These are phyloP conservation scores for Sordariomycetes sp. DNA, from an alignment of 2,329 filamentous ascomycete genomes.

Conservation along the genomic window DNA sequence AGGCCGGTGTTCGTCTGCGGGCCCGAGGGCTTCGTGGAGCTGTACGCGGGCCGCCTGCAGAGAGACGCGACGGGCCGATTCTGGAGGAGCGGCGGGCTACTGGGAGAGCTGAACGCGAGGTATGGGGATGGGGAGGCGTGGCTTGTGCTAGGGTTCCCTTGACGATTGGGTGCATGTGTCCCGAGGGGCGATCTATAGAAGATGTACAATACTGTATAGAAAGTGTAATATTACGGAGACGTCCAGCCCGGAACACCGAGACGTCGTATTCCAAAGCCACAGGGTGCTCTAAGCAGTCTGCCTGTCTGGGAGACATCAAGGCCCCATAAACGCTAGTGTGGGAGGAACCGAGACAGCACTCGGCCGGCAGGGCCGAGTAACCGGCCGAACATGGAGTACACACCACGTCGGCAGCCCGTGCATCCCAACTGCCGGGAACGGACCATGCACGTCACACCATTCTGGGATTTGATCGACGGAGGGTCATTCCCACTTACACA, in stretches of 20 bases:
- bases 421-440: too few species aligned
- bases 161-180: not conserved
- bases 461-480: too few species aligned
- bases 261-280: not conserved
- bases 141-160: conserved; percentile 5
- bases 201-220: not conserved
- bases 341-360: too few species aligned
- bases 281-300: too few species aligned
- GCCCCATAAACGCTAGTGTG: too few species aligned
- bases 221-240: not conserved
- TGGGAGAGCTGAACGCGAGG: conserved; percentile 5
- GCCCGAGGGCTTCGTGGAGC: conserved; percentile 77
- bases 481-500: too few species aligned
- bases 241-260: not conserved
- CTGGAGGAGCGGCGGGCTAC: conserved; percentile 4
- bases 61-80: conserved; percentile 1
- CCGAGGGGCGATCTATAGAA: not conserved
- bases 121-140: conserved; percentile 1
- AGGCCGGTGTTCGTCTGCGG: conserved; percentile 66
- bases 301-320: too few species aligned
- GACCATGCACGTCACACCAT: too few species aligned
- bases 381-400: too few species aligned
- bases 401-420: too few species aligned
- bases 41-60: conserved; percentile 54
- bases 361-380: too few species aligned